phyloP scores from a whole-genome alignment of 2,329 filamentous ascomycete genomes.

The Verticillium tricorpus region DNA sequence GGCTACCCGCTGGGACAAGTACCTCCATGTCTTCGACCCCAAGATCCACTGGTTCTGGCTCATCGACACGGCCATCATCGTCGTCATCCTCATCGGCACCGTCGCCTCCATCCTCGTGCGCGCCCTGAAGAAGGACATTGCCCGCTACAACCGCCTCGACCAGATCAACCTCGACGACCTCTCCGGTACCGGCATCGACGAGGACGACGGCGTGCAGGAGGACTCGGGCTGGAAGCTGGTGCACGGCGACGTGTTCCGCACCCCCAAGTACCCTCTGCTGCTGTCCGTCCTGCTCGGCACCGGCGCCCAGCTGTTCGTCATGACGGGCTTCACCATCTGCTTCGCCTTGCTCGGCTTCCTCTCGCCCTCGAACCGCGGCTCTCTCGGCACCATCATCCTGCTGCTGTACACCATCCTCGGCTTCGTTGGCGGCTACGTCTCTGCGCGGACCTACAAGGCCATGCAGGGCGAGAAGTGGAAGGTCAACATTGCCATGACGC shows the following conservation, averaged over 20 bases:
- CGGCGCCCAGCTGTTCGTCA: slow-evolving; percentile 93
- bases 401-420: slow-evolving; percentile 90
- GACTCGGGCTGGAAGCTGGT: slow-evolving; percentile 99
- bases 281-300: slow-evolving; percentile 88
- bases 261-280: slow-evolving; percentile 75
- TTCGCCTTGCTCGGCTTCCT: slow-evolving; percentile 94
- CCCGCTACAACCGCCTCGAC: slow-evolving; percentile 91
- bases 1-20: slow-evolving; percentile 98
- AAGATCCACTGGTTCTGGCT: slow-evolving; percentile 99
- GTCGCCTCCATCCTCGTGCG: slow-evolving; percentile 89
- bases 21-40: slow-evolving; percentile 92
- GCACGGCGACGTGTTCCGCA: slow-evolving; percentile 94
- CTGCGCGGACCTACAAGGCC: slow-evolving; percentile 88
- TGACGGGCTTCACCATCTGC: slow-evolving; percentile 89
- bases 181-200: slow-evolving; percentile 69
- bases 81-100: slow-evolving; percentile 84
- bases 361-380: slow-evolving; percentile 92
- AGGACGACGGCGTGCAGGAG: slow-evolving; percentile 93
- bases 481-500: slow-evolving; percentile 84
- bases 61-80: slow-evolving; percentile 92
- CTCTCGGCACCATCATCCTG: slow-evolving; percentile 87
- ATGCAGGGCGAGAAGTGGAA: slow-evolving; percentile 94
- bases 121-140: slow-evolving; percentile 90
- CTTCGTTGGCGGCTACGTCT: slow-evolving; percentile 87
- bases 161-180: slow-evolving; percentile 87